phyloP scores from a whole-genome alignment of 2,329 filamentous ascomycete species.

The Rosellinia necatrix region DNA sequence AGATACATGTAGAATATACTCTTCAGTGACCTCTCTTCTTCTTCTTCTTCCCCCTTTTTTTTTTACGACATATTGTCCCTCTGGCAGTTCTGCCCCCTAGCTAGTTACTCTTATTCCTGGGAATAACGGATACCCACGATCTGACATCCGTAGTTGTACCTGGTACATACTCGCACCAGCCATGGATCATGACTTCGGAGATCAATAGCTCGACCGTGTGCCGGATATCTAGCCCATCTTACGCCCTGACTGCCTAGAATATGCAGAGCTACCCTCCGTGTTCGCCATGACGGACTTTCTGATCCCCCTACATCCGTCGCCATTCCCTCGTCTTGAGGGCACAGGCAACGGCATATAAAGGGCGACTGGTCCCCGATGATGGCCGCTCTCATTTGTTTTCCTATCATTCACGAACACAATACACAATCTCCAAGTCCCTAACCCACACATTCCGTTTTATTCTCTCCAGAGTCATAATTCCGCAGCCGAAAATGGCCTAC shows the following conservation, averaged over 20 bases:
- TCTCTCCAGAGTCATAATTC: neutral
- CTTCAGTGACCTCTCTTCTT: no score
- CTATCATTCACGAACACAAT: neutral
- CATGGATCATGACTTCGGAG: neutral
- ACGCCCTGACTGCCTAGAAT: no score
- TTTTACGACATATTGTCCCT: no score
- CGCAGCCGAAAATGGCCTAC: conserved; percentile 17
- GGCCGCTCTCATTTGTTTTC: neutral
- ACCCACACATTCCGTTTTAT: neutral
- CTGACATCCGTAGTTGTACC: neutral
- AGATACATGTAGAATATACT: conserved; percentile 10
- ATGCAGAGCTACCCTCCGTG: neutral
- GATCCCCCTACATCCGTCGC: conserved; percentile 3
- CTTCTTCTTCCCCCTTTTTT: no score
- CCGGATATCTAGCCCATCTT: neutral
- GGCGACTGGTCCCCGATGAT: neutral
- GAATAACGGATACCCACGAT: neutral
- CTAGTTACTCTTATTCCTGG: neutral
- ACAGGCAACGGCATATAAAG: conserved; percentile 16
- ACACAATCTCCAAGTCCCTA: neutral
- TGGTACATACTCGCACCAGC: neutral
- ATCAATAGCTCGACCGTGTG: neutral
- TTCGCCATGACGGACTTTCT: neutral
- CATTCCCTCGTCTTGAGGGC: no score
- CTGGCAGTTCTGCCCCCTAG: neutral